phyloP scores from a whole-genome alignment of 2,329 filamentous ascomycete genomes.

The Arthroderma sp. region DNA sequence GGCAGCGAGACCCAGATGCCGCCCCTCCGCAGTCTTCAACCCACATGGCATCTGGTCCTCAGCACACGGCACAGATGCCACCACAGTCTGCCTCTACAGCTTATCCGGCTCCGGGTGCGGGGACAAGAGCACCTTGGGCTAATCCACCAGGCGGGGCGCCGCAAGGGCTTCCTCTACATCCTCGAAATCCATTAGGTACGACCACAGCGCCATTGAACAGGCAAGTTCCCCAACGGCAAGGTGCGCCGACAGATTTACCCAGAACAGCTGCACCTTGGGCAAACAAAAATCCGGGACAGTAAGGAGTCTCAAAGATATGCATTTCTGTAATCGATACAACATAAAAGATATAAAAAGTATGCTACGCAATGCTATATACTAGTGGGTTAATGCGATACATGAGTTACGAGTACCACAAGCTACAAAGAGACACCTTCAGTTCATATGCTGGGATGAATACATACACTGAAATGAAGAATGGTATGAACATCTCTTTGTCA shows the following conservation, averaged over 20 bases:
- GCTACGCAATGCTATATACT: too few relatives aligned
- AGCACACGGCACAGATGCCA: background rate
- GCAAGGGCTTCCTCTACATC: background rate
- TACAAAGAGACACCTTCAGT: too few relatives aligned
- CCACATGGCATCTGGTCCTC: slow-evolving; percentile 32
- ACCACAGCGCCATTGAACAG: slow-evolving; percentile 30
- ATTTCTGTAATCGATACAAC: too few relatives aligned
- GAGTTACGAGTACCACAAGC: too few relatives aligned
- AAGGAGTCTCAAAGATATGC: too few relatives aligned
- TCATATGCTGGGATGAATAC: too few relatives aligned
- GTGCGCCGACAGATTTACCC: too few relatives aligned
- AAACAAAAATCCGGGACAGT: background rate
- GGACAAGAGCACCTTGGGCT: slow-evolving; percentile 26
- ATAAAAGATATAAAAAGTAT: too few relatives aligned
- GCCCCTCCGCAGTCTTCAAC: slow-evolving; percentile 36
- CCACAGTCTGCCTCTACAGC: slow-evolving; percentile 9
- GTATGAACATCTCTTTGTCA: too few relatives aligned
- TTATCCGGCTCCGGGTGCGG: slow-evolving; percentile 11
- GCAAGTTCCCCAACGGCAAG: slow-evolving; percentile 7
- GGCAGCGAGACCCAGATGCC: slow-evolving; percentile 55
- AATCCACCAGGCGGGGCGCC: slow-evolving; percentile 1
- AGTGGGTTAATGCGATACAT: too few relatives aligned
- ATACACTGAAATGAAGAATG: too few relatives aligned
- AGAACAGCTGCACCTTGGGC: slow-evolving; percentile 3
- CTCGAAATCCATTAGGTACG: background rate